Evolutionary conservation across 169 alveolate species (phyloP).

Genomic region (Plasmodium fragile): DNA sequence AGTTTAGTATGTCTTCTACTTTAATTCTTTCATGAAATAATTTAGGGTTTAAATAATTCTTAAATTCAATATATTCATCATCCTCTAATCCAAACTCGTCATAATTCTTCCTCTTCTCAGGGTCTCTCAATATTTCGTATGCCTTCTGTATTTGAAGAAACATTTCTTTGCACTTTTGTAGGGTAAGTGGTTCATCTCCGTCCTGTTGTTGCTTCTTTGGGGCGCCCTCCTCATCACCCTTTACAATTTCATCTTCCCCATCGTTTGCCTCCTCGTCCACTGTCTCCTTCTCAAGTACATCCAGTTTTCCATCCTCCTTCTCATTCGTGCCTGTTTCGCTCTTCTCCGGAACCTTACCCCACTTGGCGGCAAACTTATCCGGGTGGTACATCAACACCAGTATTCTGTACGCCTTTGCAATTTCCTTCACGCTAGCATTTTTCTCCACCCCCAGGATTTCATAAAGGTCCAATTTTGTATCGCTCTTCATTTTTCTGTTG

Average conservation of each 20-base stretch:
- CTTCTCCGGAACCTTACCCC: not conserved
- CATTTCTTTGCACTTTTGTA: constrained; percentile 80
- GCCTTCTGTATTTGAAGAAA: constrained; percentile 85
- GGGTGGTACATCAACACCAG: constrained; percentile 94
- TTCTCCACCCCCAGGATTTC: constrained; percentile 86
- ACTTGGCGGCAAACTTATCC: constrained; percentile 87
- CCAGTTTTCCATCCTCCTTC: not conserved
- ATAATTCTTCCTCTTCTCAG: constrained; percentile 78
- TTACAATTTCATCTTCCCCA: not conserved
- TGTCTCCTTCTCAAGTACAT: not conserved
- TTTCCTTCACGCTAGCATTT: constrained; percentile 87
- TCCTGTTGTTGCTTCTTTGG: not conserved
- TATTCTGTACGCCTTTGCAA: constrained; percentile 93
- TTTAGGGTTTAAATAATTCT: constrained; percentile 41
- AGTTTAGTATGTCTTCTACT: constrained; percentile 78
- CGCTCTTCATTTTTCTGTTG: constrained; percentile 30
- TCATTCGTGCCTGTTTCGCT: not conserved
- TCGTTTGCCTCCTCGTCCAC: not conserved
- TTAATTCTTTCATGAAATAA: constrained; percentile 53
- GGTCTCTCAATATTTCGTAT: constrained; percentile 84
- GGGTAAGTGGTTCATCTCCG: not conserved
- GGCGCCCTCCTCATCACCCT: not conserved
- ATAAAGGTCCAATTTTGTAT: constrained; percentile 78
- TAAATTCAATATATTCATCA: constrained; percentile 19
- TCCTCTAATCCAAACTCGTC: constrained; percentile 79